Percentiles rank a stretch among this genome's conserved stretches.
Conservation (phyloP, 371 early-diverging fungal species). For the Rhizomucor miehei region DNA sequence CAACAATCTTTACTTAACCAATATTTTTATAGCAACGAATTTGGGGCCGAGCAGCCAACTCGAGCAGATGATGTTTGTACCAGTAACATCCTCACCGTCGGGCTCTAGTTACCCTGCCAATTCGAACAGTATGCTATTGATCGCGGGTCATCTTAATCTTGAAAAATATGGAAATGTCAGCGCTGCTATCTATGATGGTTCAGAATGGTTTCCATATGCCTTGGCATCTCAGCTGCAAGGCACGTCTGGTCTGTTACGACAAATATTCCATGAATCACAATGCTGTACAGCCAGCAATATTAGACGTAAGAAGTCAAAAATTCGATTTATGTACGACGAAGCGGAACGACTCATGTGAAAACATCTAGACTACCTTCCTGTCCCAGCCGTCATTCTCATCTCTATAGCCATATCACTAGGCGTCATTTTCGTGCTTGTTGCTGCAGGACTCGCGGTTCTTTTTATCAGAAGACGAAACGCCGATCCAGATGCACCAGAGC, state of each 20-base stretch:
- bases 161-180: slow-evolving; percentile 44
- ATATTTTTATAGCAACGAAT: slow-evolving; percentile 5
- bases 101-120: slow-evolving; percentile 24
- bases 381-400: slow-evolving; percentile 69
- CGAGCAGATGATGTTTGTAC: slow-evolving; percentile 35
- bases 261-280: slow-evolving; percentile 23
- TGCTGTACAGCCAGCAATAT: slow-evolving; percentile 22
- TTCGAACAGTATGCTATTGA: slow-evolving; percentile 39
- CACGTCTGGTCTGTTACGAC: slow-evolving; percentile 20
- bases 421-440: slow-evolving; percentile 62
- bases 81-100: slow-evolving; percentile 11
- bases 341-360: background rate
- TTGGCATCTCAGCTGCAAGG: slow-evolving; percentile 39
- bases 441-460: slow-evolving; percentile 31
- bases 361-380: slow-evolving; percentile 37
- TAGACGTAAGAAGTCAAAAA: slow-evolving; percentile 20
- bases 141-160: slow-evolving; percentile 50
- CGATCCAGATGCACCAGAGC: slow-evolving; percentile 23
- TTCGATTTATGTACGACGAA: background rate
- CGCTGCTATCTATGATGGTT: slow-evolving; percentile 63
- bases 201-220: slow-evolving; percentile 62
- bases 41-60: slow-evolving; percentile 18
- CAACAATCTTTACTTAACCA: background rate
- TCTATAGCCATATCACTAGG: slow-evolving; percentile 72
- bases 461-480: slow-evolving; percentile 22